Base-by-base conservation (phyloP, 1,284 basidiomycete genomes). In the Psilocybe mexicana region DNA sequence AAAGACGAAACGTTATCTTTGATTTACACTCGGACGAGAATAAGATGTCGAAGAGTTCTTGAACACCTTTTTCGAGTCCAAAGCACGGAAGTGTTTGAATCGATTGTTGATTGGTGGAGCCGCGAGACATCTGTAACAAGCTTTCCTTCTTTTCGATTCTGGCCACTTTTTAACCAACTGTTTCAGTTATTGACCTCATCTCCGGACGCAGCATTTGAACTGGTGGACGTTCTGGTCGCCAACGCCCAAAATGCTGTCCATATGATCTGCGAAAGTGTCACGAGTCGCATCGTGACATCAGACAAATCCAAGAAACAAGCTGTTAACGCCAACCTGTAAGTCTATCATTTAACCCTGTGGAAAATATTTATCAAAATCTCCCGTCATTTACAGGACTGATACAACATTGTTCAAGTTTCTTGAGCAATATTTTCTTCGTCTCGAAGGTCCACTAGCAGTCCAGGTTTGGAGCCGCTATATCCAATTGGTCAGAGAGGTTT, bases 401-500 rank as follows among this genome's bases (percentile, higher is more conserved):
- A 71, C 73, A 10, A 79, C 81, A 7, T 68, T 94, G 23, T 94
- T 94, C 77, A 83, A 80, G 40, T 98, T 98, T 73, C 78, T 98
- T 36, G 94, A 98, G 65, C 85, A 87, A 57, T 98, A 98, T 69
- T 72, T 97, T n/a, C 75, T 76, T 23, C 84, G 88, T 5, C 74
- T 99, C 48, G 96, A 98, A 71, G 92, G 93, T 1, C 91, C 94
- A 0, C 79, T 96, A 23, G 94, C 93, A 1, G 79, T 94, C 3
- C 96, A 98, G 74, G 92, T 98, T 6, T 98, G 96, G 96, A 76
- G 77, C 53, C 83, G 91, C 18, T 88, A 90, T 67, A 79, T 93
- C 61, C 82, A 88, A 36, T 79, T 98, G 35, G 85, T 88, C 7
- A 94, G 92, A 68, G 96, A 98, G 30, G 74, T 96, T 18, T 73